Percentiles rank a stretch among this genome's conserved stretches.
phyloP scores from a whole-genome alignment of 768 basidiomycete species.

The Suillus clintonianus region DNA sequence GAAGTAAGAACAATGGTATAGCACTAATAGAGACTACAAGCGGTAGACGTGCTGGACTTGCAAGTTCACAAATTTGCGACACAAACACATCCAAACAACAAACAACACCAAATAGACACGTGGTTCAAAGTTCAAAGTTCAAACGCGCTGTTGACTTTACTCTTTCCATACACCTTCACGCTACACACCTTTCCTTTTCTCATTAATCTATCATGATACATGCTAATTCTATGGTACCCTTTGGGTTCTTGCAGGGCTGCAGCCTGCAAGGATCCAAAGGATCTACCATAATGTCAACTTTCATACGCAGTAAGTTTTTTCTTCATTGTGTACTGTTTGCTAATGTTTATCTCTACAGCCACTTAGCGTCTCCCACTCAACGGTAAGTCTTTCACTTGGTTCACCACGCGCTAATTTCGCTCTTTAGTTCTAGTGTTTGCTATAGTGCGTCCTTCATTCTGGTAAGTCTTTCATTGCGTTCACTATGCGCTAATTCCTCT shows the following conservation, averaged over 20 bases:
- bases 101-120: too few relatives aligned
- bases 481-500: background rate
- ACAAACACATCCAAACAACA: too few relatives aligned
- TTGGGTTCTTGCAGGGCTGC: background rate
- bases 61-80: too few relatives aligned
- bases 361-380: background rate
- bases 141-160: background rate
- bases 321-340: background rate
- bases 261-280: slow-evolving; percentile 1
- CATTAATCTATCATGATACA: background rate
- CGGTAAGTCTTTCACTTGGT: background rate
- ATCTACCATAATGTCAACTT: background rate
- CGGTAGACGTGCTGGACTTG: too few relatives aligned
- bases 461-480: background rate
- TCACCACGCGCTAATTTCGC: background rate
- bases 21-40: background rate
- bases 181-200: background rate
- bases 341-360: background rate
- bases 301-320: background rate
- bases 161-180: background rate
- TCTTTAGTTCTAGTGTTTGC: background rate
- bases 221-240: background rate
- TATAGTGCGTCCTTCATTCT: background rate
- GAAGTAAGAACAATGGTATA: background rate
- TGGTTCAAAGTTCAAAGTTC: background rate